Evolutionary conservation across 345 rosid species (phyloP).

Genomic region (Sisymbrium altissimum): DNA sequence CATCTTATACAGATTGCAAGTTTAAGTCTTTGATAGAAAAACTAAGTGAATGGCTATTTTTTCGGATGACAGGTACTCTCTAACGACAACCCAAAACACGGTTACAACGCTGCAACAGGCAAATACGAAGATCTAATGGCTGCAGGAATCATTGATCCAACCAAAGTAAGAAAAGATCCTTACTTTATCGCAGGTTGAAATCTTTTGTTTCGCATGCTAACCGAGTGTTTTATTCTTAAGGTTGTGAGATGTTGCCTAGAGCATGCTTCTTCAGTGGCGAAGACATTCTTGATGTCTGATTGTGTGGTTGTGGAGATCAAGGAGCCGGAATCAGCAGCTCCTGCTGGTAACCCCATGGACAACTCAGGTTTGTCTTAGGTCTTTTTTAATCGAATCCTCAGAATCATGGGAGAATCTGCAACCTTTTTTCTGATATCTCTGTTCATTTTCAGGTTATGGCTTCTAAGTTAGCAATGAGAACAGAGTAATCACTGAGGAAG

Average conservation of each 20-base stretch:
- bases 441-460: background rate
- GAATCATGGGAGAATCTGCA: too few species aligned
- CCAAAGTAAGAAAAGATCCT: conserved; percentile 48
- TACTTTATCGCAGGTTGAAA: background rate
- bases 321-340: conserved; percentile 63
- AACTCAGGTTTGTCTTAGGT: conserved; percentile 31
- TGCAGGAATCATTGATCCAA: conserved; percentile 91
- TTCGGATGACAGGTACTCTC: conserved; percentile 52
- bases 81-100: conserved; percentile 55
- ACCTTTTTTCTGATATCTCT: background rate
- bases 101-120: conserved; percentile 88
- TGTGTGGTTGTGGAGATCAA: conserved; percentile 96
- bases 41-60: background rate
- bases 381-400: background rate
- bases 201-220: background rate
- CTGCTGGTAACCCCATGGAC: conserved; percentile 85
- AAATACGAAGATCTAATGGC: conserved; percentile 87
- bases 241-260: conserved; percentile 96
- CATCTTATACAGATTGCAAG: background rate
- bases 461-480: conserved; percentile 21
- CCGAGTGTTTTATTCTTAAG: conserved; percentile 25
- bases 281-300: conserved; percentile 95
- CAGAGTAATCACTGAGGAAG: conserved; percentile 8
- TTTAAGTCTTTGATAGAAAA: background rate
- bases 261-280: conserved; percentile 90